Evolutionary conservation across 129 eudicot genomes (phyloP).

Genomic region (Artemisia argyi): DNA sequence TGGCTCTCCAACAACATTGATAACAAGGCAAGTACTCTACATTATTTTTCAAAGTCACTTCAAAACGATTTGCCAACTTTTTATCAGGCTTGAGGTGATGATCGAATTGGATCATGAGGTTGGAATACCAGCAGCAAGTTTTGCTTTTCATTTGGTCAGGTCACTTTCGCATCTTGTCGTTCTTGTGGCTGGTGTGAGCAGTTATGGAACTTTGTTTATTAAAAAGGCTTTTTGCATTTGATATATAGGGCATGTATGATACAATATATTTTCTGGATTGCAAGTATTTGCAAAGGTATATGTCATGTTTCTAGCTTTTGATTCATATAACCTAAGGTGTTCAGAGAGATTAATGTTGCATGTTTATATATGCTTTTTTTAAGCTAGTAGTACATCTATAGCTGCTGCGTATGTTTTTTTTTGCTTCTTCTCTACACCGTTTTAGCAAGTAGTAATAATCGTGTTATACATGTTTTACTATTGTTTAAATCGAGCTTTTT

Average conservation of each 20-base stretch:
- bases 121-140: constrained; percentile 31
- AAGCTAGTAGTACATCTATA: no score
- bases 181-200: constrained; percentile 16
- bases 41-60: no score
- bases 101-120: constrained; percentile 31
- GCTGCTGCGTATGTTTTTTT: neutral
- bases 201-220: constrained; percentile 35
- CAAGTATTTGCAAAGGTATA: constrained; percentile 19
- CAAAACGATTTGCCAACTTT: no score
- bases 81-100: no score
- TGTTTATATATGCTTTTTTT: constrained; percentile 8
- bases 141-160: constrained; percentile 45
- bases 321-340: neutral
- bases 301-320: constrained; percentile 5
- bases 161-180: constrained; percentile 2
- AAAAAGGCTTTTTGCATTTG: constrained; percentile 14
- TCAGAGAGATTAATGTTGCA: constrained; percentile 2
- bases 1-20: no score
- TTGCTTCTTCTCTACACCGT: neutral
- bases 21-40: no score
- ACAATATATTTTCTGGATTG: constrained; percentile 24
- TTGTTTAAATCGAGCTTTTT: no score
- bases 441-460: neutral
- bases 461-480: neutral
- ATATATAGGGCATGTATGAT: constrained; percentile 33